Base-by-base conservation (phyloP, 2,329 filamentous ascomycete genomes). In the Beauveria scarabaeidicola region DNA sequence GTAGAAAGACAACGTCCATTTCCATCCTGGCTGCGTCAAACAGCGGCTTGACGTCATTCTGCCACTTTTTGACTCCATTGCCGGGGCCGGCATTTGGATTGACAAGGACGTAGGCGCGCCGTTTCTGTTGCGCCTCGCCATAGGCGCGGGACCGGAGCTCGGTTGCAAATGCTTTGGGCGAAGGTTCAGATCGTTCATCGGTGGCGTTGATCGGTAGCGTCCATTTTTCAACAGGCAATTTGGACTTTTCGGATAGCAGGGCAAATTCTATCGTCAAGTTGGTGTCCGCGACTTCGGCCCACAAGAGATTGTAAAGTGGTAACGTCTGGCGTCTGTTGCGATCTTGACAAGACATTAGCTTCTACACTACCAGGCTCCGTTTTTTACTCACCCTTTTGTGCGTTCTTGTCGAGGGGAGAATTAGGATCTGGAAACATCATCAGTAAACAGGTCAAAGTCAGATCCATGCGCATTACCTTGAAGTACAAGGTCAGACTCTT, bases 1-100 rank as follows among this genome's bases (percentile, higher is more conserved):
- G 81, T 1, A 95, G 95, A 53, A 78, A 79, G 64, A 90, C 82
- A 11, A 91, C 81, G 64, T 95, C 88, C 23, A 96, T 72, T 44
- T 81, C 74, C 77, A 93, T 94, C 56, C 84, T 80, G 1, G 94
- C 92, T 0, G 91, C 91, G 17, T 86, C 83, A 62, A 99, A 86
- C 38, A 99, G 81, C 9, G 93, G 92, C 68, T 87, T 86, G 50
- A 92, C 88, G 64, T 93, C 81, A 48, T 81, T 81, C 60, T 85
- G 76, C 81, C 91, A 97, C 64, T 86, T 81, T 69, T 84, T 88
- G 62, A 83, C 75, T 1, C 91, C 93, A 46, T 74, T 76, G 44
- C 93, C 93, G 46, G 91, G 89, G 0, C 94, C 94, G 15, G 91
- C 90, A 67, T 92, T 88, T 0, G 94, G 94, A 72, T 99, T 99